A percentile compares a stretch with the other conserved stretches of the same genome.
Evolutionary conservation across 1,284 basidiomycete genomes (phyloP).

Genomic region (Leccinum fuscescens): DNA sequence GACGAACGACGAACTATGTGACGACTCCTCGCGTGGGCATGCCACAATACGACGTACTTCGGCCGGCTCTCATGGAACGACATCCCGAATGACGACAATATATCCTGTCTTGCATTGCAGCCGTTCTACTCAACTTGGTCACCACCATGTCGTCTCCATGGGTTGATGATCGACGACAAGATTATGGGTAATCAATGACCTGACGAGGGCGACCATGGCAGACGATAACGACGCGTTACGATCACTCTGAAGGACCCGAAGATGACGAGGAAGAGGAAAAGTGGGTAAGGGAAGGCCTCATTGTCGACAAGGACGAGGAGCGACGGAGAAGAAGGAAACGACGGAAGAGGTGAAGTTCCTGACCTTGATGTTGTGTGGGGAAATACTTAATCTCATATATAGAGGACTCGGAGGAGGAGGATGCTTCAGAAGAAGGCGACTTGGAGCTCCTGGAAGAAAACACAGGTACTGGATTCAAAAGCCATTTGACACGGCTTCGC

Average conservation of each 20-base stretch:
- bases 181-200: slow-evolving; percentile 52
- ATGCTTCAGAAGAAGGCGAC: slow-evolving; percentile 93
- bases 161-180: slow-evolving; percentile 46
- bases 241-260: slow-evolving; percentile 82
- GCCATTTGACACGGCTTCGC: slow-evolving; percentile 69
- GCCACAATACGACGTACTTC: too few relatives aligned
- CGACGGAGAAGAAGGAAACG: slow-evolving; percentile 58
- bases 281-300: slow-evolving; percentile 76
- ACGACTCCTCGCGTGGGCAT: too few relatives aligned
- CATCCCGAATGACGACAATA: too few relatives aligned
- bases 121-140: slow-evolving; percentile 8
- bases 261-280: slow-evolving; percentile 78
- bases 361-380: background rate
- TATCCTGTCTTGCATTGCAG: slow-evolving; percentile 2
- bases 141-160: slow-evolving; percentile 57
- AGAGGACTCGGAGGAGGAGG: slow-evolving; percentile 47
- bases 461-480: slow-evolving; percentile 73
- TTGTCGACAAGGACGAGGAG: slow-evolving; percentile 77
- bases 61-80: too few relatives aligned
- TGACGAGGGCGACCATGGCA: slow-evolving; percentile 52
- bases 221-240: slow-evolving; percentile 50
- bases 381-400: slow-evolving; percentile 18
- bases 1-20: too few relatives aligned
- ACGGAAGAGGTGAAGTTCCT: slow-evolving; percentile 57
- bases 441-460: slow-evolving; percentile 94